Base-by-base conservation (phyloP, 768 basidiomycete species). In the Collybia sordida region DNA sequence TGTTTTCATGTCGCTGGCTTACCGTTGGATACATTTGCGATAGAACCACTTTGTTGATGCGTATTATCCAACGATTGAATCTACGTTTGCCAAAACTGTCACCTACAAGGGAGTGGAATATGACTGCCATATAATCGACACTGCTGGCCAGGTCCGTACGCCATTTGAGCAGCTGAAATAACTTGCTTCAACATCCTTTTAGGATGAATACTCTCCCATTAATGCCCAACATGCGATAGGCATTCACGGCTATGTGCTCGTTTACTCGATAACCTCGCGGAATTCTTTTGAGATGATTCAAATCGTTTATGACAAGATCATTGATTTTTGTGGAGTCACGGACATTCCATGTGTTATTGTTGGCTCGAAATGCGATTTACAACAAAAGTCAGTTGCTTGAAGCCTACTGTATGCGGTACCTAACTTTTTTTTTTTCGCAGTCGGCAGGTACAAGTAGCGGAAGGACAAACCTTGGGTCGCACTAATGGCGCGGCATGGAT, bases 131-230 rank as follows among this genome's bases (percentile, higher is more conserved):
- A 95, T 98, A 72, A 92, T 98, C 60, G 96, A 98, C 68, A 96
- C 93, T 55, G 96, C 96, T 44, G 96, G 96, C 23, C 96, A 98
- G 83, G 94, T 92, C 49, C 56, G 82, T 65, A 17, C 17, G 31
- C 24, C 22, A 17, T 17, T 15, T 24, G 17, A 18, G 14, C 24
- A n/a, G 18, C 35, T 19, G 3, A 12, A 17, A 14, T 25, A 5
- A 8, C 40, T 52, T 8, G 17, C 31, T 27, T 27, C 15, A n/a
- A 23, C 18, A 23, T 7, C 9, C 12, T 22, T 27, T 19, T 48
- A 93, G 93, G 96, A 98, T 63, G 96, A 99, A 68, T 98, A 90
- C 72, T 90, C 93, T 17, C 90, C 95, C 50, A 82, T 99, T 56
- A 93, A 92, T 58, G 80, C 90, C 22, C 92, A 94, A 66, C 91